Evolutionary conservation across 305 asterid genomes (phyloP), one percentile per base, ranked within the genome.

Genomic region (Euphrasia arctica): DNA sequence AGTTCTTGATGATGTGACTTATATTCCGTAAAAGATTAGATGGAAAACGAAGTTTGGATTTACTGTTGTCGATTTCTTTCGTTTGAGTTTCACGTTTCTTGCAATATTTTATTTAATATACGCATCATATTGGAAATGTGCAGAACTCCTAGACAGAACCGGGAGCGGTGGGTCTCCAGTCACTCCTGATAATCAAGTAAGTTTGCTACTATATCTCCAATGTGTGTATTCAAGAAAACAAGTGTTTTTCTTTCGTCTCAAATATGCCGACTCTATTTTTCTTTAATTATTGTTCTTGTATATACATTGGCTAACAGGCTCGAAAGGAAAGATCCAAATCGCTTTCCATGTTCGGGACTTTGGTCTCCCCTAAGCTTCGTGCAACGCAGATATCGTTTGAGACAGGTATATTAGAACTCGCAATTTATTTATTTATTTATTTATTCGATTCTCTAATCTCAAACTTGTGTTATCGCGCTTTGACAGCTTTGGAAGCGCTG

Each of bases 281-380:
- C n/a, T n/a, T n/a, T n/a, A 2, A 42, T 42, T 42, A 12, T 42
- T 42, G 48, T 12, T 29, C 41, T 41, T n/a, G 5, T 7, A 6
- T 32, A 39, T 12, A 41, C 50, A 12, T 31, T 36, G 27, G 27
- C 11, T 43, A 75, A 88, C 42, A 36, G 42, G 42, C 42, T 36
- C 42, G 9, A 5, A 36, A 36, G 74, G 91, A 79, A 68, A 77
- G 93, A 66, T 68, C 60, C 28, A 86, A 80, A 76, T 78, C 79
- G 0, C 87, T 88, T 15, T 85, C 93, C 65, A 77, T 90, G 84
- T 90, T 88, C 64, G 96, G 97, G 43, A 79, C 83, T 7, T 60
- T 90, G 61, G 88, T 87, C 63, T 83, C 96, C 64, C 96, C 97
- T 36, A 88, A 82, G 85, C 97, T 90, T 77, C 88, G 95, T 58